Evolutionary conservation across 164 flowering plant species (phyloP).

Genomic region (Dillenia suffruticosa): DNA sequence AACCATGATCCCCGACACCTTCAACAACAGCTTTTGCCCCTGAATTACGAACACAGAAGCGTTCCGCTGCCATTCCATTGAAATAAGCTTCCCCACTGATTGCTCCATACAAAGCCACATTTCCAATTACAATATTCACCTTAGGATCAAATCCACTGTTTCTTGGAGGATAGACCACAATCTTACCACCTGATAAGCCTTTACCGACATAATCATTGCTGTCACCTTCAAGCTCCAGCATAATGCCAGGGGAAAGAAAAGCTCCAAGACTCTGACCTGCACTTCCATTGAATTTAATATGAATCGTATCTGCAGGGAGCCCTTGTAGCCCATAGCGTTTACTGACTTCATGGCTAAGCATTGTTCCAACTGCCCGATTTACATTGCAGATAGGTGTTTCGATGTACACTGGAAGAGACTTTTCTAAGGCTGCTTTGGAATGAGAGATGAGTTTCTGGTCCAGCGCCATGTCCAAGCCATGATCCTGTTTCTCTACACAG

Average conservation of each 20-base stretch:
- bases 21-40: constrained; percentile 97
- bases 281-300: constrained; percentile 83
- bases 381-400: constrained; percentile 74
- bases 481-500: constrained; percentile 94
- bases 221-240: constrained; percentile 97
- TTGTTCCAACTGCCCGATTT: constrained; percentile 97
- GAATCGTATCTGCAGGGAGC: constrained; percentile 87
- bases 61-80: constrained; percentile 99
- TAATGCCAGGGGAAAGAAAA: constrained; percentile 90
- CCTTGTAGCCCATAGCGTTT: constrained; percentile 77
- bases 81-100: constrained; percentile 94
- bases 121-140: constrained; percentile 95
- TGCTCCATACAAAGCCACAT: constrained; percentile 99
- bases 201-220: constrained; percentile 99
- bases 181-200: constrained; percentile 96
- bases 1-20: constrained; percentile 99
- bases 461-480: constrained; percentile 92
- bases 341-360: constrained; percentile 98
- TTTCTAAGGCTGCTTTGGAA: constrained; percentile 70
- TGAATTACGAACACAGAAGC: constrained; percentile 98
- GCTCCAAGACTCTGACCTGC: constrained; percentile 99
- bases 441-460: constrained; percentile 67
- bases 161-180: constrained; percentile 93
- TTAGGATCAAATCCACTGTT: constrained; percentile 87
- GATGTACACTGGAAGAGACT: constrained; percentile 77